Evolutionary conservation across 2,329 filamentous ascomycete species (phyloP).

Genomic region (Xylariaceae sp.): DNA sequence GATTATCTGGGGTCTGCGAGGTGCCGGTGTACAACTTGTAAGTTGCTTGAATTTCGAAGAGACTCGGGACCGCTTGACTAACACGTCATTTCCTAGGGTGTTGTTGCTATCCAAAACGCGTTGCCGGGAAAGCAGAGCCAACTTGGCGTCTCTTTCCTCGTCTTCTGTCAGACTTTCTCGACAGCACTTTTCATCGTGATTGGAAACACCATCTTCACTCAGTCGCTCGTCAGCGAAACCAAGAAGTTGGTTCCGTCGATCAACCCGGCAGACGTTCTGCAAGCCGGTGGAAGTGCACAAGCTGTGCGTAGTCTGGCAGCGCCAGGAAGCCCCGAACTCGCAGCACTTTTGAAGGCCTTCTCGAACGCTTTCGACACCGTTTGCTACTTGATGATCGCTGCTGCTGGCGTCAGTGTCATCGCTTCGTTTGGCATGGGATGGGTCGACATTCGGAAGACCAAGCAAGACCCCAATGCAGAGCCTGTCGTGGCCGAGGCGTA

Average conservation of each 20-base stretch:
- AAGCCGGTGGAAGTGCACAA: constrained; percentile 28
- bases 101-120: constrained; percentile 30
- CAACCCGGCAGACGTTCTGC: constrained; percentile 22
- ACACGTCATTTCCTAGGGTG: constrained; percentile 11
- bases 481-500: constrained; percentile 1
- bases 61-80: background rate
- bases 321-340: constrained; percentile 26
- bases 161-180: constrained; percentile 29
- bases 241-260: constrained; percentile 25
- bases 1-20: constrained; percentile 27
- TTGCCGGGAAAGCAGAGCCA: constrained; percentile 26
- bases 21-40: constrained; percentile 27
- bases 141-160: constrained; percentile 26
- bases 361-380: constrained; percentile 25
- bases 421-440: constrained; percentile 29
- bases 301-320: constrained; percentile 29
- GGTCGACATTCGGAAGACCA: constrained; percentile 27
- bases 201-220: constrained; percentile 29
- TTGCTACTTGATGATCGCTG: constrained; percentile 28
- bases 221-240: constrained; percentile 23
- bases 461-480: constrained; percentile 6
- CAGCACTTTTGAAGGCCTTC: constrained; percentile 23
- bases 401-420: constrained; percentile 22
- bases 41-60: background rate
- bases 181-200: constrained; percentile 28